Percentiles rank a stretch among this genome's conserved stretches.
These are phyloP conservation scores for Tuber indicum DNA, from an alignment of 495 filamentous ascomycete species.

Conservation along the genomic window DNA sequence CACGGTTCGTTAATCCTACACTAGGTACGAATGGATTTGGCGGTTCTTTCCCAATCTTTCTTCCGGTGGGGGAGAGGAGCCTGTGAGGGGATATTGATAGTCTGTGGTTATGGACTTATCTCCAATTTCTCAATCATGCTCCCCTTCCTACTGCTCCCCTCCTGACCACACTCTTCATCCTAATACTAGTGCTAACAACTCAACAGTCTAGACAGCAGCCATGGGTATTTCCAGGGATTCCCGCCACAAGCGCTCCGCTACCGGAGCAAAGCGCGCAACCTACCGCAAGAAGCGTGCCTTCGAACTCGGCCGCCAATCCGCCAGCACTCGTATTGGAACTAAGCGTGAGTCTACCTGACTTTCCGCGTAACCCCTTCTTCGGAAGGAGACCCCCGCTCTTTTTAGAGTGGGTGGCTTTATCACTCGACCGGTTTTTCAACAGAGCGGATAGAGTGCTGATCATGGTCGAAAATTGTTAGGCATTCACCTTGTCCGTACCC, in stretches of 20 bases:
- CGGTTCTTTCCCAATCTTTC: neutral
- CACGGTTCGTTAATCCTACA: neutral
- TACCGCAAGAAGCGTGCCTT: conserved; percentile 95
- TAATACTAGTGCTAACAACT: neutral
- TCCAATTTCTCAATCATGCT: neutral
- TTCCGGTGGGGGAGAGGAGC: neutral
- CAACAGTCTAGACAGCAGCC: conserved; percentile 43
- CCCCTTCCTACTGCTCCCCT: neutral
- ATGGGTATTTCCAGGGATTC: conserved; percentile 99
- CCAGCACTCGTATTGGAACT: conserved; percentile 96
- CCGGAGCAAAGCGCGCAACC: conserved; percentile 91
- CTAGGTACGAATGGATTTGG: neutral
- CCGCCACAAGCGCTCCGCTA: conserved; percentile 96
- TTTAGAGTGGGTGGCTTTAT: conserved; percentile 28
- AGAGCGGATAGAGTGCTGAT: conserved; percentile 22
- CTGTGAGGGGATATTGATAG: neutral
- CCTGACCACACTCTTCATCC: neutral
- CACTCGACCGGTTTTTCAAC: conserved; percentile 1
- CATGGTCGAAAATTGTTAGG: conserved; percentile 31
- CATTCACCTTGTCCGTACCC: conserved; percentile 96
- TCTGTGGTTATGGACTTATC: neutral
- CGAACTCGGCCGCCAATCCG: conserved; percentile 97
- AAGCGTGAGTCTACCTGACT: conserved; percentile 58
- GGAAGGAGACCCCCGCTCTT: conserved; percentile 37
- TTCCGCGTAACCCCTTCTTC: conserved; percentile 40